A percentile compares a stretch with the other conserved stretches of the same genome.
These are phyloP conservation scores for Lactarius psammicola DNA, from an alignment of 768 basidiomycete species.

Conservation along the genomic window DNA sequence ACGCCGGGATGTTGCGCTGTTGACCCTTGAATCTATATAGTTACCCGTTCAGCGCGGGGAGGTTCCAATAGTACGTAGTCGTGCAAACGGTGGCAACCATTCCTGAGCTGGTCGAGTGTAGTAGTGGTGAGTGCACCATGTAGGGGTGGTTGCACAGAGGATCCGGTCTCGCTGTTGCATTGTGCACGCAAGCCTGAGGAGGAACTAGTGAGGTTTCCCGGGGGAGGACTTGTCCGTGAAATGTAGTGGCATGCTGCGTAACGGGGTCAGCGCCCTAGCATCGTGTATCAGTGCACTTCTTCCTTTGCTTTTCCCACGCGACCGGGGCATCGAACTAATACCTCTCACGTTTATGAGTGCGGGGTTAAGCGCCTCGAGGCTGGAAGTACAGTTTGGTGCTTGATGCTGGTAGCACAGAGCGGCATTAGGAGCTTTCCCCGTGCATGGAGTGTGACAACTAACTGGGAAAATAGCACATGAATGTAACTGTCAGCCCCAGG, in stretches of 20 bases:
- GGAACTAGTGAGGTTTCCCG: no score
- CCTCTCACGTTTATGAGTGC: conserved; percentile 49
- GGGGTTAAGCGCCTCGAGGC: conserved; percentile 63
- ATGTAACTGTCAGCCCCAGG: conserved; percentile 62
- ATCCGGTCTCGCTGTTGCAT: no score
- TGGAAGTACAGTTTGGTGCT: conserved; percentile 70
- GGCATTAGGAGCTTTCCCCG: conserved; percentile 85
- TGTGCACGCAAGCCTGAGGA: no score
- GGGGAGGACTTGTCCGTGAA: no score
- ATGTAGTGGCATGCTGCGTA: conserved; percentile 79
- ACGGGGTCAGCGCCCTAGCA: conserved; percentile 77
- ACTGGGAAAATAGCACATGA: conserved; percentile 66
- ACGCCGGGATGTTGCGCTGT: no score
- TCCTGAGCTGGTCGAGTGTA: no score
- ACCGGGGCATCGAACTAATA: conserved; percentile 46
- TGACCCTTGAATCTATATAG: no score
- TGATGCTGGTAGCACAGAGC: conserved; percentile 85
- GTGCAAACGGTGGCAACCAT: no score
- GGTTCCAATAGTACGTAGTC: no score
- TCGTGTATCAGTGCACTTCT: conserved; percentile 70
- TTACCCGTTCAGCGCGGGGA: no score
- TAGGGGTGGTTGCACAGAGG: no score
- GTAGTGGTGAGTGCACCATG: no score
- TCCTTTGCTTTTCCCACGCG: conserved; percentile 71
- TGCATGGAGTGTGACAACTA: conserved; percentile 75